Conservation (phyloP, 2,329 filamentous ascomycete genomes). For the Tolypocladium capitatum region DNA sequence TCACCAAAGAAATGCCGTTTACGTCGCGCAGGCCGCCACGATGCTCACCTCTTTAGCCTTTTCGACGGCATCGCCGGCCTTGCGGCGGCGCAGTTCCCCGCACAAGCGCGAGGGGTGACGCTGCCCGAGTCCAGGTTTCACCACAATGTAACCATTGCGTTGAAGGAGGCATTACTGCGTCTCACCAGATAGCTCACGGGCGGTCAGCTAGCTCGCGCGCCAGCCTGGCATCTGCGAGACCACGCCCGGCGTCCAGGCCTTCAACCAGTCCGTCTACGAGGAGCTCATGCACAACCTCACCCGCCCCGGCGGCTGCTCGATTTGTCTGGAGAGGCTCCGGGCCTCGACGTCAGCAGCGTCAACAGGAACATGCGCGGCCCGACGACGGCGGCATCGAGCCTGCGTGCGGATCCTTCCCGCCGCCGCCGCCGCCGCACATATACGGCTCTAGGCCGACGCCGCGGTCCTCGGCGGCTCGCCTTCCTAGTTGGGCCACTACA, state of each 20-base stretch:
- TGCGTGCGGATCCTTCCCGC: constrained; percentile 47
- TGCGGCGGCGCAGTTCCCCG: constrained; percentile 16
- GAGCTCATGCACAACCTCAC: constrained; percentile 18
- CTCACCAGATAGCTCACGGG: background rate
- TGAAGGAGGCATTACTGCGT: constrained; percentile 34
- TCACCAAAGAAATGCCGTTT: too few relatives aligned
- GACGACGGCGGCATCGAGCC: too few relatives aligned
- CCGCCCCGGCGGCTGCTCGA: too few relatives aligned
- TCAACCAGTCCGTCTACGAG: constrained; percentile 48
- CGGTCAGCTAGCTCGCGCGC: too few relatives aligned
- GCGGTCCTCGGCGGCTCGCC: constrained; percentile 43
- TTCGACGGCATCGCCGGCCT: constrained; percentile 9
- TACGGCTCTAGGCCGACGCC: constrained; percentile 43
- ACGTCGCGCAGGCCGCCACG: background rate
- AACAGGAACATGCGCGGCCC: constrained; percentile 36
- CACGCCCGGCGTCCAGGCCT: constrained; percentile 46
- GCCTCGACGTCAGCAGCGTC: too few relatives aligned
- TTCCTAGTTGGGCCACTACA: constrained; percentile 61
- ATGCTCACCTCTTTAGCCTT: constrained; percentile 3
- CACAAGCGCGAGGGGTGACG: constrained; percentile 21
- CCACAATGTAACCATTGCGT: constrained; percentile 46
- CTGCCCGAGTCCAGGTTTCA: constrained; percentile 45
- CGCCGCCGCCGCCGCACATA: constrained; percentile 47
- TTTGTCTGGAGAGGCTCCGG: too few relatives aligned
- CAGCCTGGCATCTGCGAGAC: constrained; percentile 47